Evolutionary conservation across 352 stramenopile genomes (phyloP).

Genomic region (Phytophthora tubulina): DNA sequence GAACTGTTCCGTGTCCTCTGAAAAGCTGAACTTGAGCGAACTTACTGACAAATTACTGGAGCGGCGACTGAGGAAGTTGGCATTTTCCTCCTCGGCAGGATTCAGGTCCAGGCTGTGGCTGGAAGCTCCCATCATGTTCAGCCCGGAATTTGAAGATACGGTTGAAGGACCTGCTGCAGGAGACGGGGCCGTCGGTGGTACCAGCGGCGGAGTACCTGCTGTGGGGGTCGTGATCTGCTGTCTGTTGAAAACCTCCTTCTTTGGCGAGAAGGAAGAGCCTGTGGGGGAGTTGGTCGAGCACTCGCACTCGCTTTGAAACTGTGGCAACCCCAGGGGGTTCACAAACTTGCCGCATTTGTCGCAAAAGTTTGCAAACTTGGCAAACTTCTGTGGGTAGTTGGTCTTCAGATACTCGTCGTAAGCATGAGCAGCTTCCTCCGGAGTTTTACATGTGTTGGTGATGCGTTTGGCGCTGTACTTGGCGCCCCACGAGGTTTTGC

Average conservation of each 20-base stretch:
- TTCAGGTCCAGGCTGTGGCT: conserved; percentile 51
- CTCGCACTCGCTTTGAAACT: conserved; percentile 80
- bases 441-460: conserved; percentile 91
- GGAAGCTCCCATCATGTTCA: conserved; percentile 39
- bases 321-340: conserved; percentile 78
- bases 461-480: conserved; percentile 91
- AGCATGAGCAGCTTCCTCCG: conserved; percentile 80
- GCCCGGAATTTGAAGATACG: conserved; percentile 4
- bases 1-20: conserved; percentile 72
- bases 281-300: conserved; percentile 54
- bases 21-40: conserved; percentile 81
- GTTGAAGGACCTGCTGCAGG: conserved; percentile 34
- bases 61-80: conserved; percentile 44
- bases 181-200: conserved; percentile 46
- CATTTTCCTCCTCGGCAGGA: conserved; percentile 46
- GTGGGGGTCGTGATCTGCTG: conserved; percentile 49
- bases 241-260: conserved; percentile 51
- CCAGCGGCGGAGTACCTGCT: conserved; percentile 31
- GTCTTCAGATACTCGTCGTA: conserved; percentile 89
- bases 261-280: conserved; percentile 29
- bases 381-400: conserved; percentile 85
- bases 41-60: conserved; percentile 74
- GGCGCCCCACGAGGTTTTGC: conserved; percentile 88
- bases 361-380: conserved; percentile 91
- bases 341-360: conserved; percentile 82